A percentile compares a stretch with the other conserved stretches of the same genome.
Evolutionary conservation across 176 grass and related monocot species (phyloP).

Genomic region (Urochloa ruziziensis): DNA sequence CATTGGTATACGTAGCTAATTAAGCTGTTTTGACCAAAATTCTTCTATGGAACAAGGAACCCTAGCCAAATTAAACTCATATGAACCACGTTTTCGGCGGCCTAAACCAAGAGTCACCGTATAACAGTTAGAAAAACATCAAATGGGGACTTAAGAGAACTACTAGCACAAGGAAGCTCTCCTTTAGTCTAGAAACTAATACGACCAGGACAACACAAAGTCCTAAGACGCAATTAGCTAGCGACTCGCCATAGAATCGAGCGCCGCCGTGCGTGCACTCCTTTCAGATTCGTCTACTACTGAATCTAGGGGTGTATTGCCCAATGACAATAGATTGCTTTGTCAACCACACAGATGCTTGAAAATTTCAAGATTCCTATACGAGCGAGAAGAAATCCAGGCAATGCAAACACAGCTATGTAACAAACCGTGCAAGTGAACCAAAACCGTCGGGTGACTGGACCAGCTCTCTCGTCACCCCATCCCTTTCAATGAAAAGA

Average conservation of each 20-base stretch:
- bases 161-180: neutral
- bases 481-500: slow-evolving; percentile 40
- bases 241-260: neutral
- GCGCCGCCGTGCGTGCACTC: neutral
- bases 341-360: neutral
- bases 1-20: neutral
- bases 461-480: neutral
- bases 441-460: neutral
- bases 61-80: neutral
- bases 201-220: neutral
- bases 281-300: neutral
- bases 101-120: neutral
- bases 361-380: neutral
- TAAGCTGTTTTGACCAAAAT: neutral
- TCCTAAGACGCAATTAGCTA: neutral
- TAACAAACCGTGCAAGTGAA: neutral
- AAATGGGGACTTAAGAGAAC: neutral
- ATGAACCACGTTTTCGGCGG: neutral
- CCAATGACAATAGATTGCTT: neutral
- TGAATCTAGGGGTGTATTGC: neutral
- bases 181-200: neutral
- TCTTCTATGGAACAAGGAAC: neutral
- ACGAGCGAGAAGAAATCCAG: neutral
- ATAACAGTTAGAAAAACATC: neutral
- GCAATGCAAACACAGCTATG: neutral